Evolutionary conservation across 441 rosid genomes (phyloP).

Genomic region (Omphalea diandra): DNA sequence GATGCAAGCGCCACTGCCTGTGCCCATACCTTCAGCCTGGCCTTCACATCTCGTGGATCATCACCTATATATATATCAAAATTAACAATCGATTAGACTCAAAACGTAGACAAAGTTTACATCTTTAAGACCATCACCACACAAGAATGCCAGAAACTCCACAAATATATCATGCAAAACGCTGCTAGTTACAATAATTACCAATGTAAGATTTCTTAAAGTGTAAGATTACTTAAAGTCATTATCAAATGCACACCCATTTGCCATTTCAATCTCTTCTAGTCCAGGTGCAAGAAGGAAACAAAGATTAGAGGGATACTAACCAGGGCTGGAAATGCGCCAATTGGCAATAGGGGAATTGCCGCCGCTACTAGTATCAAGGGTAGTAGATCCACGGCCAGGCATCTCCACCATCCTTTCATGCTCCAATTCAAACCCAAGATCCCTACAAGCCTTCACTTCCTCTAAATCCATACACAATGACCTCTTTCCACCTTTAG

Average conservation of each 20-base stretch:
- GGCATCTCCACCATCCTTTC: conserved; percentile 60
- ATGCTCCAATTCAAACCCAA: conserved; percentile 78
- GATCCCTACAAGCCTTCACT: conserved; percentile 79
- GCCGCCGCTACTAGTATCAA: conserved; percentile 78
- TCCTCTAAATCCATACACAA: conserved; percentile 74
- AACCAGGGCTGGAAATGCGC: conserved; percentile 94
- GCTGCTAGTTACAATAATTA: too few species aligned
- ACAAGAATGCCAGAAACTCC: not conserved
- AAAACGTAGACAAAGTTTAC: not conserved
- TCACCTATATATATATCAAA: conserved; percentile 49
- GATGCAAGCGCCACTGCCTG: conserved; percentile 93
- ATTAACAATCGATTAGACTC: not conserved
- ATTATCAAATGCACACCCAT: too few species aligned
- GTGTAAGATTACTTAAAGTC: too few species aligned
- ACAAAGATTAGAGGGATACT: conserved; percentile 12
- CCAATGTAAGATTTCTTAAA: too few species aligned
- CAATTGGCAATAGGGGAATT: conserved; percentile 80
- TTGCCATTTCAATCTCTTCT: not conserved
- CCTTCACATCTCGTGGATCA: conserved; percentile 96
- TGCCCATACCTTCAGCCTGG: conserved; percentile 94
- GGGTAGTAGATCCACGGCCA: conserved; percentile 48
- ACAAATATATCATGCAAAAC: not conserved
- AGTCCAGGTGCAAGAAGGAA: too few species aligned
- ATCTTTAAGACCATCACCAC: too few species aligned
- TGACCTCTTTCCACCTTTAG: conserved; percentile 65